Evolutionary conservation across 2,329 filamentous ascomycete genomes (phyloP).

Genomic region (Nigrospora sphaerica): DNA sequence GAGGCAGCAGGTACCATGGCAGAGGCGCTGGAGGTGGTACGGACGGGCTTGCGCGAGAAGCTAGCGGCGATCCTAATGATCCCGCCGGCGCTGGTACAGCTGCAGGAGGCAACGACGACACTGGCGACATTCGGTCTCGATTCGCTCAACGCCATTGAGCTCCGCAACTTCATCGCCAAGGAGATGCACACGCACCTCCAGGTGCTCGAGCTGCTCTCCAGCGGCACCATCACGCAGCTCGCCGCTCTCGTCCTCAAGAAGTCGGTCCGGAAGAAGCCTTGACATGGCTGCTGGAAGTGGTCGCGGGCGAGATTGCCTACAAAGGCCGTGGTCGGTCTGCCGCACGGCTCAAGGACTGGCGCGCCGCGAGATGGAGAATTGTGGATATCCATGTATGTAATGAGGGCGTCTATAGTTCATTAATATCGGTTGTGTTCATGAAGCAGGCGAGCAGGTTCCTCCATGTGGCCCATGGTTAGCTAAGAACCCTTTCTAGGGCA

Average conservation of each 20-base stretch:
- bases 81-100: slow-evolving; percentile 38
- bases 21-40: slow-evolving; percentile 36
- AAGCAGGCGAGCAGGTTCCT: too few relatives aligned
- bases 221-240: slow-evolving; percentile 25
- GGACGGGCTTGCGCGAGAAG: slow-evolving; percentile 37
- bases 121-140: slow-evolving; percentile 29
- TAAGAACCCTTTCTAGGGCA: too few relatives aligned
- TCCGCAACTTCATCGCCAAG: slow-evolving; percentile 41
- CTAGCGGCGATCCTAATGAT: slow-evolving; percentile 41
- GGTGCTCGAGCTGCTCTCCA: slow-evolving; percentile 46
- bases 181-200: slow-evolving; percentile 43
- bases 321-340: too few relatives aligned
- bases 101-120: slow-evolving; percentile 6
- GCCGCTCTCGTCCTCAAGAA: background rate
- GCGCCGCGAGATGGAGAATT: too few relatives aligned
- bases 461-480: too few relatives aligned
- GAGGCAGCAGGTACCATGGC: slow-evolving; percentile 17
- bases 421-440: too few relatives aligned
- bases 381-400: too few relatives aligned
- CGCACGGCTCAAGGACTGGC: too few relatives aligned
- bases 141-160: slow-evolving; percentile 41
- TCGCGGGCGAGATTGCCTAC: too few relatives aligned
- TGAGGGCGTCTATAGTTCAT: too few relatives aligned
- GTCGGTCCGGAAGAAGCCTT: background rate
- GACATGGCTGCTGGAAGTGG: too few relatives aligned